Conservation (phyloP, 2,329 filamentous ascomycete species). For the Emmonsia crescens region DNA sequence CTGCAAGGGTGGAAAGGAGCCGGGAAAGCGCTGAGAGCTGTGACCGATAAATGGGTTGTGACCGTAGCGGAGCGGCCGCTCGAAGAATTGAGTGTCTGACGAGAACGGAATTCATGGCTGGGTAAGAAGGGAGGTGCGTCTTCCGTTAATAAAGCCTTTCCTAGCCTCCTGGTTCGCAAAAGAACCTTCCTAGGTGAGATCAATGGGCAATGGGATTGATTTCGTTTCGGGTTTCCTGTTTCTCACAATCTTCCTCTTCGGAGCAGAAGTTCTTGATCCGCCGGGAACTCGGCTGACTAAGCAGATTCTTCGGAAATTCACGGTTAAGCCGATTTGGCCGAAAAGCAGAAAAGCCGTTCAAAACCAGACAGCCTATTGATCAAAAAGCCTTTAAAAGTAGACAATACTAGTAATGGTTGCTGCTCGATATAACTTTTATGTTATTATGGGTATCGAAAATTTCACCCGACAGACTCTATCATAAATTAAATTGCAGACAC, state of each 20-base stretch:
- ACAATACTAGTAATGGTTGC: neutral
- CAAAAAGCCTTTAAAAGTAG: constrained; percentile 14
- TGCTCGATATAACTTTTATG: constrained; percentile 13
- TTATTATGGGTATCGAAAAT: constrained; percentile 18
- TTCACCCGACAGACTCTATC: neutral
- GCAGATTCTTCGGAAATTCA: constrained; percentile 3
- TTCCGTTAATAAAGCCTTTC: neutral
- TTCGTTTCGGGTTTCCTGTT: neutral
- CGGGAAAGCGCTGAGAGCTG: constrained; percentile 50
- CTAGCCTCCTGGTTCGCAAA: neutral
- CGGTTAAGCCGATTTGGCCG: neutral
- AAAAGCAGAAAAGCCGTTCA: neutral
- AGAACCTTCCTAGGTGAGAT: neutral
- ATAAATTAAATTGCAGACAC: neutral
- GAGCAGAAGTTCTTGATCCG: neutral
- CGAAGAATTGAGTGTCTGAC: constrained; percentile 28
- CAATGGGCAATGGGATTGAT: neutral
- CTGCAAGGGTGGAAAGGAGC: constrained; percentile 74
- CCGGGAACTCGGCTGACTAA: constrained; percentile 2
- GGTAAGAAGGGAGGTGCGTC: neutral
- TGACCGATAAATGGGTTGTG: constrained; percentile 34
- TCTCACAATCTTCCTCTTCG: neutral
- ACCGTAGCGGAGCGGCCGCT: constrained; percentile 24
- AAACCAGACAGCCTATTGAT: too few species aligned
- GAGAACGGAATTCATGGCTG: neutral